A percentile compares a stretch with the other conserved stretches of the same genome.
Conservation (phyloP, 257 asterid species). For the Fraxinus americana region DNA sequence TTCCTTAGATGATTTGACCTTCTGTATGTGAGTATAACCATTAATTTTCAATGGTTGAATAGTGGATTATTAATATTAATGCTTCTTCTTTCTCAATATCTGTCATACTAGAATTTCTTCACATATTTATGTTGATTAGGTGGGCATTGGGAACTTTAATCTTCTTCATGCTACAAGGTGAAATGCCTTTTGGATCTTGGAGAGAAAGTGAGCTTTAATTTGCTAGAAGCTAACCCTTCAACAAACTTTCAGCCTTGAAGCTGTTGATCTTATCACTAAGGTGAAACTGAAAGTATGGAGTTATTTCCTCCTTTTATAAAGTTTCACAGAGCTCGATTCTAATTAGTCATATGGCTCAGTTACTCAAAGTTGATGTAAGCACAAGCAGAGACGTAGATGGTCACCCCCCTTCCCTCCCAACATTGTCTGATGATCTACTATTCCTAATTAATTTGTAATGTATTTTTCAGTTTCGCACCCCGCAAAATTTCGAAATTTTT, state of each 20-base stretch:
- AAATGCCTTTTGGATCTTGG: constrained; percentile 98
- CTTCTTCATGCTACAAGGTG: constrained; percentile 91
- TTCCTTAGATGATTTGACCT: no score
- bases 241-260: constrained; percentile 57
- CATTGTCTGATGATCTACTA: no score
- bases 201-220: constrained; percentile 89
- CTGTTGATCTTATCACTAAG: constrained; percentile 84
- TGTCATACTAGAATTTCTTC: background rate
- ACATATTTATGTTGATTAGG: constrained; percentile 42
- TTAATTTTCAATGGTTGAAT: background rate
- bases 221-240: constrained; percentile 80
- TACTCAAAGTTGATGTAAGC: constrained; percentile 81
- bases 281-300: constrained; percentile 29
- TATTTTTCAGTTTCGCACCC: no score
- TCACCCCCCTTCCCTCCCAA: no score
- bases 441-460: no score
- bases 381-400: no score
- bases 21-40: background rate
- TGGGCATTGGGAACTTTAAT: constrained; percentile 91
- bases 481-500: no score
- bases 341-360: constrained; percentile 36
- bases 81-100: background rate
- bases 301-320: background rate
- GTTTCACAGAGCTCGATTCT: background rate
- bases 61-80: no score